These are phyloP conservation scores for Mycena alexandri DNA, from an alignment of 768 basidiomycete species.

Conservation along the genomic window DNA sequence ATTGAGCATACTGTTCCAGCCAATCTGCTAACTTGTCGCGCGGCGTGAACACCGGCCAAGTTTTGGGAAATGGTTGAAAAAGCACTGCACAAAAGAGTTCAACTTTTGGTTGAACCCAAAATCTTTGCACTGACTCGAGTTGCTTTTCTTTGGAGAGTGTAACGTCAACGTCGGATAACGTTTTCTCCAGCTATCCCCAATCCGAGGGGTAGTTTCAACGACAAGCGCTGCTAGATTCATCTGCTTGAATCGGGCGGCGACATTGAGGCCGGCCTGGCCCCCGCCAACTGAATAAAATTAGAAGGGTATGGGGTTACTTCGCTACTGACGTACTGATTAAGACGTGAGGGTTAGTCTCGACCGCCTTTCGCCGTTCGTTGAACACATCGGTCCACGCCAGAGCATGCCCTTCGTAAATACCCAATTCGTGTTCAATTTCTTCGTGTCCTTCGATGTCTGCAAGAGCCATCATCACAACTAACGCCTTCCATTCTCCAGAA, in stretches of 20 bases:
- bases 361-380: conserved; percentile 25
- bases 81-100: conserved; percentile 47
- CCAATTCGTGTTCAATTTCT: conserved; percentile 32
- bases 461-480: conserved; percentile 36
- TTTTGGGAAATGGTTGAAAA: conserved; percentile 53
- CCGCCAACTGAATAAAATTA: conserved; percentile 51
- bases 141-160: conserved; percentile 51
- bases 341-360: conserved; percentile 40
- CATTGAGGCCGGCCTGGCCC: conserved; percentile 57
- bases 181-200: conserved; percentile 59
- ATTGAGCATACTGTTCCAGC: conserved; percentile 56
- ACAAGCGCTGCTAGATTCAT: conserved; percentile 55
- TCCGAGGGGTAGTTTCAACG: conserved; percentile 48
- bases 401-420: conserved; percentile 33
- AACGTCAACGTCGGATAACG: conserved; percentile 58
- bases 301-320: neutral
- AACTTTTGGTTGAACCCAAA: neutral
- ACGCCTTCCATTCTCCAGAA: conserved; percentile 37
- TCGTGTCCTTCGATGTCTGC: conserved; percentile 42
- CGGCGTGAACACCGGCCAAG: conserved; percentile 57
- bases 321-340: conserved; percentile 34
- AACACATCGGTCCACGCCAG: conserved; percentile 32
- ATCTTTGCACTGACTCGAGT: conserved; percentile 38
- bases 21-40: conserved; percentile 59
- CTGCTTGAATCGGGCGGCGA: conserved; percentile 58